A percentile compares a stretch with the other conserved stretches of the same genome.
phyloP scores from a whole-genome alignment of 768 basidiomycete species.

The Lactarius trivialis region DNA sequence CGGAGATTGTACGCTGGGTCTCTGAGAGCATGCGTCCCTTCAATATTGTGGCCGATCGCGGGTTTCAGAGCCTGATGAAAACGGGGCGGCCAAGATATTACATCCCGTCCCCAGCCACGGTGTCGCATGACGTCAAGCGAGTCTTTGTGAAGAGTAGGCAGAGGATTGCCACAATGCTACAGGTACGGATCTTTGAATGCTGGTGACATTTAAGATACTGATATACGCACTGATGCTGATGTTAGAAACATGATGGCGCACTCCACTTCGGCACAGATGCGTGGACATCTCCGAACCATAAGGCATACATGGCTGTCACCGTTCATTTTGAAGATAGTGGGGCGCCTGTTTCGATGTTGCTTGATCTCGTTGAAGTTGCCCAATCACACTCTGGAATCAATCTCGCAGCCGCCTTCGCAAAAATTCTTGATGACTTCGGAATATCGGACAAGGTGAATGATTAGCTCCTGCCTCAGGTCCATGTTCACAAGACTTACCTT shows the following conservation, averaged over 20 bases:
- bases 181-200: constrained; percentile 22
- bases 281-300: neutral
- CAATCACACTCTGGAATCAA: constrained; percentile 29
- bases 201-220: too few relatives aligned
- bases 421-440: constrained; percentile 27
- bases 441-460: constrained; percentile 28
- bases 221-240: too few relatives aligned
- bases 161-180: constrained; percentile 25
- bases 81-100: constrained; percentile 31
- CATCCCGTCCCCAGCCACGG: constrained; percentile 30
- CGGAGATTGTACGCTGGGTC: constrained; percentile 34
- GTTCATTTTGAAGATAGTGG: neutral
- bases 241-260: constrained; percentile 20
- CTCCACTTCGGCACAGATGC: neutral
- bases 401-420: constrained; percentile 26
- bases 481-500: neutral
- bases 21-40: constrained; percentile 31
- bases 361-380: neutral
- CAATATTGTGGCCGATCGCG: constrained; percentile 32
- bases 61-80: constrained; percentile 31
- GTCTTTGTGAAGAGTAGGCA: constrained; percentile 26
- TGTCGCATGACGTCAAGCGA: constrained; percentile 30
- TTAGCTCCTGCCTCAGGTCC: neutral
- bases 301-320: neutral
- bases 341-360: neutral